Percentiles rank a stretch among this genome's conserved stretches.
Conservation (phyloP, 345 rosid species). For the Moricandia arvensis region DNA sequence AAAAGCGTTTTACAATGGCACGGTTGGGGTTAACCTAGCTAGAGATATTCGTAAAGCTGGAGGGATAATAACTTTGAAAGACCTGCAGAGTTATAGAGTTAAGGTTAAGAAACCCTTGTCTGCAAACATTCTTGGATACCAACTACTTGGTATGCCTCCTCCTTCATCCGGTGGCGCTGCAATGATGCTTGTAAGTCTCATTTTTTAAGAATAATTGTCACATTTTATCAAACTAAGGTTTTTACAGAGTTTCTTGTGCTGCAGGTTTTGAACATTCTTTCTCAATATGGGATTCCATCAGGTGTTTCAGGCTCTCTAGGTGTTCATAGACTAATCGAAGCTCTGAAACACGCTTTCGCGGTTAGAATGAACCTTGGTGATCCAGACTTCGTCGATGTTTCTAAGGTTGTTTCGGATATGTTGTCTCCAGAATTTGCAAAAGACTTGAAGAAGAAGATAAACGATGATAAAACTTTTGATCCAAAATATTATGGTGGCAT, state of each 20-base stretch:
- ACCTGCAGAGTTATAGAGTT: slow-evolving; percentile 48
- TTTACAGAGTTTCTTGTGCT: slow-evolving; percentile 10
- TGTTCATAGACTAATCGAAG: slow-evolving; percentile 53
- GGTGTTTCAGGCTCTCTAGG: slow-evolving; percentile 51
- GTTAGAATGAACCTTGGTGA: slow-evolving; percentile 71
- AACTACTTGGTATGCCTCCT: slow-evolving; percentile 61
- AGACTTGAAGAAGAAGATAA: slow-evolving; percentile 44
- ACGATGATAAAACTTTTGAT: slow-evolving; percentile 55
- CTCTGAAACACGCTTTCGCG: slow-evolving; percentile 63
- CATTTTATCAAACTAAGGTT: not conserved
- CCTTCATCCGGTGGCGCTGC: slow-evolving; percentile 61
- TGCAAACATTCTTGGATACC: slow-evolving; percentile 41
- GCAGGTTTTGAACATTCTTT: slow-evolving; percentile 58
- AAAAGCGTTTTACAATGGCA: slow-evolving; percentile 55
- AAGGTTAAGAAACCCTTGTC: slow-evolving; percentile 44
- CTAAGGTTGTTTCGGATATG: slow-evolving; percentile 54
- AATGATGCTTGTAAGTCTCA: slow-evolving; percentile 47
- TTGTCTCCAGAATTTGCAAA: slow-evolving; percentile 52
- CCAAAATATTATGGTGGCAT: slow-evolving; percentile 52
- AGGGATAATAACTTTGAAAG: slow-evolving; percentile 56
- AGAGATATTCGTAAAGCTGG: slow-evolving; percentile 48
- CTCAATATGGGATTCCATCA: slow-evolving; percentile 43
- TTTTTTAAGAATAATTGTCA: not conserved
- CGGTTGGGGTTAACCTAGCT: slow-evolving; percentile 43
- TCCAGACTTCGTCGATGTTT: slow-evolving; percentile 49